These are phyloP conservation scores for Saprolegnia diclina DNA, from an alignment of 352 stramenopile species.

Conservation along the genomic window DNA sequence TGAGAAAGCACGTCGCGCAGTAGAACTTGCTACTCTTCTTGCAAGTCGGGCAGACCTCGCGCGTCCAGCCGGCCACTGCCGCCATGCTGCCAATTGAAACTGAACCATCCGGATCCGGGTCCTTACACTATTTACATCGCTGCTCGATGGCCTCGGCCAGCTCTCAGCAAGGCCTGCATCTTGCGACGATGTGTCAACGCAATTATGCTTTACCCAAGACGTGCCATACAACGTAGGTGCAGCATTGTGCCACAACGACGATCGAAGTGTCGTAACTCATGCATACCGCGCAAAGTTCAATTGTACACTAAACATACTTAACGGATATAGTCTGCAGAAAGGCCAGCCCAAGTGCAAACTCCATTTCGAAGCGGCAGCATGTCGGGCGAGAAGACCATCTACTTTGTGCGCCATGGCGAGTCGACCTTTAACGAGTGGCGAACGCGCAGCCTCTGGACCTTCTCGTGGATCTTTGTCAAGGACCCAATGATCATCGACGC, in stretches of 20 bases:
- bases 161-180: too few relatives aligned
- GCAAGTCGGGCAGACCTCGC: constrained; percentile 52
- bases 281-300: too few relatives aligned
- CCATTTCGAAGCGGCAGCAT: not conserved
- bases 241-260: too few relatives aligned
- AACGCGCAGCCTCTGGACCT: constrained; percentile 66
- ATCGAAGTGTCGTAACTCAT: too few relatives aligned
- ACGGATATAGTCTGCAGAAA: not conserved
- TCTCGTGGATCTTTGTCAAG: constrained; percentile 79
- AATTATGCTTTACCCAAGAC: too few relatives aligned
- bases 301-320: too few relatives aligned
- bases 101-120: not conserved
- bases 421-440: constrained; percentile 87
- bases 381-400: constrained; percentile 50
- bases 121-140: not conserved
- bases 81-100: not conserved
- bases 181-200: too few relatives aligned
- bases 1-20: constrained; percentile 63
- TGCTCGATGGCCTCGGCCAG: too few relatives aligned
- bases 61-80: constrained; percentile 37
- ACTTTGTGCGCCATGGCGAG: constrained; percentile 83
- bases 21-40: constrained; percentile 85
- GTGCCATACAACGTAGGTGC: too few relatives aligned
- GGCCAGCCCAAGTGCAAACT: not conserved
- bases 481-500: constrained; percentile 83